Evolutionary conservation across 306 rosid genomes (phyloP), one percentile per base, ranked within the genome.

Genomic region (Lathyrus tuberosus): DNA sequence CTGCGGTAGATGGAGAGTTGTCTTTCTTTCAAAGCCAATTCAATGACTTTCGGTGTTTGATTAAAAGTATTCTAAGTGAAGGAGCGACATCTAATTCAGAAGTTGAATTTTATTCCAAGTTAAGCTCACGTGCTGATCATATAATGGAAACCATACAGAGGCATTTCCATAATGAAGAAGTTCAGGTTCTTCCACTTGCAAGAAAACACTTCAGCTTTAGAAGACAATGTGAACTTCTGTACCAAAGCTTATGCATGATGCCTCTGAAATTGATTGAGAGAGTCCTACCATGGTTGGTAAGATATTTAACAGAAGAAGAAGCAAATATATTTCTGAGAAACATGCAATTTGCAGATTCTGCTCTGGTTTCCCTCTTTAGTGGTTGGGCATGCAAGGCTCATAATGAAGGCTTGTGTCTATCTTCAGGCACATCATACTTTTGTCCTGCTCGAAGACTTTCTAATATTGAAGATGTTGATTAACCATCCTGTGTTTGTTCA

Each of bases 381-480:
- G 97, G 99, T 56, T 95, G 99, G 99, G 96, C 95, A 71, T 95
- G 99, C 91, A 91, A 91, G 83, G 96, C 92, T 72, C 97, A 95
- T 73, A 91, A 76, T 64, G 87, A 83, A 60, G 96, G 92, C 68
- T 71, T 83, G 68, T 91, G 99, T 83, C 72, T 91, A 81, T 91
- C 96, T 76, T 84, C 91, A 57, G 82, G 80, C 77, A 79, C 80
- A 62, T 70, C 73, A 67, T 88, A 90, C 66, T 84, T 88, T 68
- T 95, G 97, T 77, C 91, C 96, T 74, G 88, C 86, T 75, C 78
- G 80, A 86, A 84, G 83, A 75, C 78, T 87, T 57, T 71, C 76
- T 49, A 96, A 87, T 79, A 85, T 84, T 31, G 92, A 90, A 87
- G 80, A 87, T 60, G 57, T 76, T 67, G 69, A 37, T 73, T 74